Evolutionary conservation across 2,329 filamentous ascomycete species (phyloP).

Genomic region (Beauveria varroae): DNA sequence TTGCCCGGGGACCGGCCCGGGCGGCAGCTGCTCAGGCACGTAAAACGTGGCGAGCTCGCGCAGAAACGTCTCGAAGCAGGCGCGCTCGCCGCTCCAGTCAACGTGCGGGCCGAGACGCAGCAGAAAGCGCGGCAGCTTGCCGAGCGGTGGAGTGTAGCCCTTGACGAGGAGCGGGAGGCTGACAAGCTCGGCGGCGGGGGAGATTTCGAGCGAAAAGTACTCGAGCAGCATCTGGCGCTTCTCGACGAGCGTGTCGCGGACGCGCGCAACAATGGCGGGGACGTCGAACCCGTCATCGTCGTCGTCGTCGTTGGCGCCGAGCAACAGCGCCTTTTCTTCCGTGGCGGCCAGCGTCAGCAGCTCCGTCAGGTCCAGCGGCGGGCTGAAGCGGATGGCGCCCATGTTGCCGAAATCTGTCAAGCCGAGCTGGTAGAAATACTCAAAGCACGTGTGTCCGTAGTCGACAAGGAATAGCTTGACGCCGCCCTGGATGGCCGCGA

Average conservation of each 20-base stretch:
- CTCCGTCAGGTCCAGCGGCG: conserved; percentile 62
- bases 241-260: conserved; percentile 62
- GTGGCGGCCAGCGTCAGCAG: conserved; percentile 68
- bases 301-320: conserved; percentile 28
- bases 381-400: conserved; percentile 71
- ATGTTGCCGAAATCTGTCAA: conserved; percentile 96
- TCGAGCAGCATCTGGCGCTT: conserved; percentile 81
- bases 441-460: conserved; percentile 77
- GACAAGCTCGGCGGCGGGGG: conserved; percentile 65
- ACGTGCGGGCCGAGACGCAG: conserved; percentile 83
- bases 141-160: conserved; percentile 77
- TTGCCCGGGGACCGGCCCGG: conserved; percentile 28
- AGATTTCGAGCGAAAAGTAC: conserved; percentile 85
- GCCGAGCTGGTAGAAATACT: conserved; percentile 93
- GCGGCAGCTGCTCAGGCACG: conserved; percentile 75
- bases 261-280: conserved; percentile 55
- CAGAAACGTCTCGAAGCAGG: conserved; percentile 80
- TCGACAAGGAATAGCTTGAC: conserved; percentile 90
- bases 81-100: conserved; percentile 76
- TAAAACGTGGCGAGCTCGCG: conserved; percentile 84
- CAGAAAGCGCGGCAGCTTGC: conserved; percentile 83
- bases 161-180: conserved; percentile 80
- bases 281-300: conserved; percentile 56
- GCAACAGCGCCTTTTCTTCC: conserved; percentile 48
- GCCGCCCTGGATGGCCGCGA: conserved; percentile 89